A percentile compares a stretch with the other conserved stretches of the same genome.
These are phyloP conservation scores for Lentinula aciculospora DNA, from an alignment of 768 basidiomycete genomes.

Conservation along the genomic window DNA sequence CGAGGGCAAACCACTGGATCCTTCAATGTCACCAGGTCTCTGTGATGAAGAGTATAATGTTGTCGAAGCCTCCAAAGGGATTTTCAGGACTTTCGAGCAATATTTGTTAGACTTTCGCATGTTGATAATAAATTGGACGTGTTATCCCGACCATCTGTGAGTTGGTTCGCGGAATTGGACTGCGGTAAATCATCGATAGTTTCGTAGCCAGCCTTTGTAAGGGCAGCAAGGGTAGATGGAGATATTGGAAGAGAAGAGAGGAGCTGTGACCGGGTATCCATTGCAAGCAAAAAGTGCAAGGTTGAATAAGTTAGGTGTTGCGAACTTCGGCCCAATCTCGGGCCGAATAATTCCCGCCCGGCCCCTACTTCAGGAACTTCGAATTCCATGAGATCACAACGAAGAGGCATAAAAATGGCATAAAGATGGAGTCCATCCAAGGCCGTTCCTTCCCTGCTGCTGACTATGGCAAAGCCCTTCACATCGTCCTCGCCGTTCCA, in stretches of 20 bases:
- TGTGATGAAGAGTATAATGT: conserved; percentile 38
- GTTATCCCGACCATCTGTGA: conserved; percentile 41
- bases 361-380: neutral
- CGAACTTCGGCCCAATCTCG: neutral
- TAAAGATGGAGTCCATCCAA: neutral
- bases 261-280: conserved; percentile 24
- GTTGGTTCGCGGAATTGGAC: conserved; percentile 31
- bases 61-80: conserved; percentile 40
- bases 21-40: conserved; percentile 17
- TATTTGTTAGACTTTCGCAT: neutral
- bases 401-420: neutral
- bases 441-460: too few species aligned
- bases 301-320: too few species aligned
- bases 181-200: conserved; percentile 45
- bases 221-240: conserved; percentile 34
- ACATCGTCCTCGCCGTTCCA: neutral
- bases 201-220: conserved; percentile 53
- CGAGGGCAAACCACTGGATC: conserved; percentile 22
- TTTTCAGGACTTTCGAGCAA: conserved; percentile 39
- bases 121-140: neutral
- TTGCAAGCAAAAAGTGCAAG: neutral
- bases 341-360: neutral
- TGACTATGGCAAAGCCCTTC: neutral
- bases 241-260: conserved; percentile 44
- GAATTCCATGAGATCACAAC: neutral